Percentiles rank a stretch among this genome's conserved stretches.
phyloP scores from a whole-genome alignment of 2,329 filamentous ascomycete genomes.

The Xylaria sp. region DNA sequence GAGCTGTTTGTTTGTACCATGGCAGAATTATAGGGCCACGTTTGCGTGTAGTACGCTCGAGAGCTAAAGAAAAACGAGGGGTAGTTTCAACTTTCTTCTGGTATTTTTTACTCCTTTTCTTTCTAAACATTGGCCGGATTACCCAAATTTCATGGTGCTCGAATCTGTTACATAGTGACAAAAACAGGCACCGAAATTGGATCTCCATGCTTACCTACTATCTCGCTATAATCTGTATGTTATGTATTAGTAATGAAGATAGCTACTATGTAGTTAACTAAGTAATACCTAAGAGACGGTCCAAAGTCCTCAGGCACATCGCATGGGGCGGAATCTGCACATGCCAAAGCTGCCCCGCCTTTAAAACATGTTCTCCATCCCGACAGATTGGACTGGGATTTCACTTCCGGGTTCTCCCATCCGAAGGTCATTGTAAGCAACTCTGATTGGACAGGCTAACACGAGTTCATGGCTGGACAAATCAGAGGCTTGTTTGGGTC shows the following conservation, averaged over 20 bases:
- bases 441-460: conserved; percentile 41
- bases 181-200: neutral
- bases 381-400: conserved; percentile 48
- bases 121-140: no score
- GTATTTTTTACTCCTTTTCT: no score
- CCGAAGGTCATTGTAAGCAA: conserved; percentile 1
- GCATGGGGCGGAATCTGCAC: conserved; percentile 7
- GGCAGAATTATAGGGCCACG: neutral
- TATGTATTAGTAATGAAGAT: neutral
- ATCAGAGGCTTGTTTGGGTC: conserved; percentile 9
- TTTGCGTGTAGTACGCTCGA: neutral
- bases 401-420: conserved; percentile 49
- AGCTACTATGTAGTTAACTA: neutral
- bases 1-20: no score
- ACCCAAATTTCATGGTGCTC: neutral
- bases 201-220: neutral
- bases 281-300: no score
- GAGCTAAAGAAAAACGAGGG: neutral
- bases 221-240: no score
- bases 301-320: no score
- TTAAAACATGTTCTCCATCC: conserved; percentile 28
- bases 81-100: no score
- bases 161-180: no score
- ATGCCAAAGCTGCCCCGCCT: conserved; percentile 12
- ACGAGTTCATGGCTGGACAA: conserved; percentile 31